A percentile compares a stretch with the other conserved stretches of the same genome.
These are phyloP conservation scores for Candolleomyces efflorescens DNA, from an alignment of 768 basidiomycete genomes.

Conservation along the genomic window DNA sequence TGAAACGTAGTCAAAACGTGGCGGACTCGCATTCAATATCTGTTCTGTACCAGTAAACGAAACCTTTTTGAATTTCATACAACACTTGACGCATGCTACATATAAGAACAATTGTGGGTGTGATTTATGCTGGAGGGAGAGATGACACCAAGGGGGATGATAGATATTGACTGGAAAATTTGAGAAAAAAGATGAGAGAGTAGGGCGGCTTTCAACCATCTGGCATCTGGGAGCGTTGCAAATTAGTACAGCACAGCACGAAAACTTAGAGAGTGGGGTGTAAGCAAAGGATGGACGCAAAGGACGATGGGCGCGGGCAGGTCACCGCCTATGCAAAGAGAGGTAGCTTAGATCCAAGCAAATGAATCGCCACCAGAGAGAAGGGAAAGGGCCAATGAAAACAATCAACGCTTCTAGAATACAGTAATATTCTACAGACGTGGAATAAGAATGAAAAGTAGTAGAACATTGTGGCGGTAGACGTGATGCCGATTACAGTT, in stretches of 20 bases:
- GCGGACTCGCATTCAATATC: no score
- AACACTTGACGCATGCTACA: no score
- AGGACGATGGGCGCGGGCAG: background rate
- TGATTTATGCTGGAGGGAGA: no score
- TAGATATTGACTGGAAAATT: no score
- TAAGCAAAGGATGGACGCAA: background rate
- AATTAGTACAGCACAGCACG: background rate
- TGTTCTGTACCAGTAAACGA: no score
- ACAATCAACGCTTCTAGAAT: conserved; percentile 3
- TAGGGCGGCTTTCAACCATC: background rate
- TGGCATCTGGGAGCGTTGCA: no score
- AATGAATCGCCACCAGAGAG: background rate
- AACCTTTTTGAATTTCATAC: no score
- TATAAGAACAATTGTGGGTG: no score
- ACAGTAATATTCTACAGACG: background rate
- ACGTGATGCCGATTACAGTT: conserved; percentile 1
- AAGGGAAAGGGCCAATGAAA: background rate
- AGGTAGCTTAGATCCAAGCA: background rate
- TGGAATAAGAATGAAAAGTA: conserved; percentile 1
- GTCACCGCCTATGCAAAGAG: background rate
- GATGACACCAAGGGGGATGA: no score
- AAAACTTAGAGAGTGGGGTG: background rate
- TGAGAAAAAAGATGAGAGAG: background rate
- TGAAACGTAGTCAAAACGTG: no score
- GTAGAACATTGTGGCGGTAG: background rate